These are phyloP conservation scores for Eutrema salsugineum DNA, from an alignment of 441 rosid genomes.

Conservation along the genomic window DNA sequence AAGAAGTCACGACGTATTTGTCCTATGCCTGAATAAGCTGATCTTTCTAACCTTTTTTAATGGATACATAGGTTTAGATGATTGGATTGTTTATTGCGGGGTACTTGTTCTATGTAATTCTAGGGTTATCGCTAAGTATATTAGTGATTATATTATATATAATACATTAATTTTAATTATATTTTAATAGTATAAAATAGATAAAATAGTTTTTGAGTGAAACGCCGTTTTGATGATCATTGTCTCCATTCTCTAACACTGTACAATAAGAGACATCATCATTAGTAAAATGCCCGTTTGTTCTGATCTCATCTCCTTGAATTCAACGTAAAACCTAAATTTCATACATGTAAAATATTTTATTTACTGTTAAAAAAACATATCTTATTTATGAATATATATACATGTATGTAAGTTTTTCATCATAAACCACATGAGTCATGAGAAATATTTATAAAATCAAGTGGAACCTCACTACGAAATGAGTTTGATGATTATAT, in stretches of 20 bases:
- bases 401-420: not conserved
- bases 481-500: constrained; percentile 16
- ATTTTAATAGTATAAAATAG: too few relatives aligned
- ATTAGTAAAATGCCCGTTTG: constrained; percentile 21
- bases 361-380: too few relatives aligned
- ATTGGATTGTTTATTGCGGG: not conserved
- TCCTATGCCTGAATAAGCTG: not conserved
- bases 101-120: not conserved
- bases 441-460: not conserved
- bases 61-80: not conserved
- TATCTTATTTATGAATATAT: not conserved
- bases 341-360: not conserved
- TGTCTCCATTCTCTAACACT: constrained; percentile 9
- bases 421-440: constrained; percentile 2
- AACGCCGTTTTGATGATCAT: constrained; percentile 25
- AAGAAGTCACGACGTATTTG: not conserved
- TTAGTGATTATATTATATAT: not conserved
- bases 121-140: constrained; percentile 11
- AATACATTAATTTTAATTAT: not conserved
- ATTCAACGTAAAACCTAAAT: constrained; percentile 8
- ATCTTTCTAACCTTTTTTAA: not conserved
- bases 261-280: constrained; percentile 14
- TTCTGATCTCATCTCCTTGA: constrained; percentile 1
- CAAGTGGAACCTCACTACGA: not conserved
- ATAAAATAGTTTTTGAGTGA: not conserved